Evolutionary conservation across 352 stramenopile genomes (phyloP), one percentile per base, ranked within the genome.

Genomic region (Hyaloperonospora brassicae): DNA sequence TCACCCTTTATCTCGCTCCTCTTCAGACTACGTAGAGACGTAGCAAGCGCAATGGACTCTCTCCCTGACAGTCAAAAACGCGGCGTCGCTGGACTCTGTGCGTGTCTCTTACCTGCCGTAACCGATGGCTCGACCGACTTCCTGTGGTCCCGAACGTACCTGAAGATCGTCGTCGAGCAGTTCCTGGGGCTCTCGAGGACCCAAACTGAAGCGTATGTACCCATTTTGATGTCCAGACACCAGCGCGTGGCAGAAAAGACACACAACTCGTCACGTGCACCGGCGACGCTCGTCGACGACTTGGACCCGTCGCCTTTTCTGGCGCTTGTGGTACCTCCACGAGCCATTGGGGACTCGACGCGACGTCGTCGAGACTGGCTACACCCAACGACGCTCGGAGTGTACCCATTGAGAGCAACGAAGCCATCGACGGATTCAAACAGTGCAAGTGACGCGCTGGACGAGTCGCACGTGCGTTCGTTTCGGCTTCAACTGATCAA

Each of bases 401-500:
- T 47, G 69, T 43, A 48, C 70, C 54, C 44, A 76, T 34, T 68
- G 22, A 40, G 22, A 69, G 63, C 34, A 55, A 73, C 12, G 14
- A 14, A 41, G 62, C 22, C 51, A 55, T 7, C 14, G 21, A 11
- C 27, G 12, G 12, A n/a, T 3, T 34, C 27, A 10, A 40, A 10
- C 12, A 52, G 42, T 45, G 10, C 27, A 1, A 39, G 22, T 4
- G 42, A 71, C 2, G 35, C 54, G 2, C 41, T 61, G 1, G 30
- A 55, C 11, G 47, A 44, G 5, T 39, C 60, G 0, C 55, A 55
- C 12, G 52, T 64, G 0, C n/a, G 73, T 0, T 57, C 51, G 3
- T 89, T 91, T n/a, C 71, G 80, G 10, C 60, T 78, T 5, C 66
- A 83, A 31, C 55, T 90, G 27, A 27, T 89, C 17, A 84, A 87